These are phyloP conservation scores for Paramecium bursaria DNA, from an alignment of 73 alveolate genomes.

Conservation along the genomic window DNA sequence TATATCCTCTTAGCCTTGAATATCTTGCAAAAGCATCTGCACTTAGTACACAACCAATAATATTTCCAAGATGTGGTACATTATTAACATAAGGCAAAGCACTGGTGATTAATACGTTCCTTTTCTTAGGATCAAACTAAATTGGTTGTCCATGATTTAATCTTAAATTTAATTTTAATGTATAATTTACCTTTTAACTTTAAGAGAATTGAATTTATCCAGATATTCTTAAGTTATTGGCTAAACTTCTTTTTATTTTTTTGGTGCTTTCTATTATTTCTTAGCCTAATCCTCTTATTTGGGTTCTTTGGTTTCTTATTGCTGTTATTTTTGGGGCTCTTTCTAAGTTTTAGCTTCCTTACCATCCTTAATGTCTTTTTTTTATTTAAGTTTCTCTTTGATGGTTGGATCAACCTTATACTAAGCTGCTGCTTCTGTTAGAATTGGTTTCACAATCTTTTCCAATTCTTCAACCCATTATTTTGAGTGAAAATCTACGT, in stretches of 20 bases:
- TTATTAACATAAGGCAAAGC: conserved; percentile 99
- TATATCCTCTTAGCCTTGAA: conserved; percentile 93
- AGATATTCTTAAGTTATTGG: conserved; percentile 42
- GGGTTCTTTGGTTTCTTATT: background rate
- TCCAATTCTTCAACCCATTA: conserved; percentile 4
- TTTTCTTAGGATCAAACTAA: conserved; percentile 79
- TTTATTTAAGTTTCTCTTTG: background rate
- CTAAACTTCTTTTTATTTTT: conserved; percentile 35
- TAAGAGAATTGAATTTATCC: background rate
- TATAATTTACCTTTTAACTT: too few species aligned
- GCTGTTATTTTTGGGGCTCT: background rate
- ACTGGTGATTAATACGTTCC: conserved; percentile 94
- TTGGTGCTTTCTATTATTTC: background rate
- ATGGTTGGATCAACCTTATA: background rate
- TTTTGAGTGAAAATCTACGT: background rate
- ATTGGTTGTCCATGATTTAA: conserved; percentile 44
- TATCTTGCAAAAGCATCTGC: conserved; percentile 98
- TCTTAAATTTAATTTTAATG: too few species aligned
- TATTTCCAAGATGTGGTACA: conserved; percentile 99
- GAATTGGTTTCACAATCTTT: conserved; percentile 6
- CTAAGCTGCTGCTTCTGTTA: background rate
- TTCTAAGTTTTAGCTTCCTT: background rate
- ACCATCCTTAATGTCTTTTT: background rate
- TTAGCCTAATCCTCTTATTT: background rate
- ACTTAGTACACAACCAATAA: conserved; percentile 97